Percentiles rank a stretch among this genome's conserved stretches.
Evolutionary conservation across 176 grass and related monocot genomes (phyloP).

Genomic region (Echinochloa phyllopogon): DNA sequence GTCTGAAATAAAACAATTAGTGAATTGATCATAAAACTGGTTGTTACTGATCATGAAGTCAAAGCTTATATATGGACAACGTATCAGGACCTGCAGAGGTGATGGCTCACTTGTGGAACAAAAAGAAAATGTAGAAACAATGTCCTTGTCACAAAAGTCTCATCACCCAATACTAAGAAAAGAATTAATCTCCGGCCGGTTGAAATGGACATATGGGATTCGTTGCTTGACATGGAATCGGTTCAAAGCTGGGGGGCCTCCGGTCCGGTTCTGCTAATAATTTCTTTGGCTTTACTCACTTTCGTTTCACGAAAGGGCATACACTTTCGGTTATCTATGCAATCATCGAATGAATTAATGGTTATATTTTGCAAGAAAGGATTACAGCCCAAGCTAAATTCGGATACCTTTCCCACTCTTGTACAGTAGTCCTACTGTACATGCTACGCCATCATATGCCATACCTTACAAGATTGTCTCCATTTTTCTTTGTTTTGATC

Average conservation of each 20-base stretch:
- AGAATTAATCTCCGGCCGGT: conserved; percentile 5
- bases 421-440: neutral
- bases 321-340: conserved; percentile 32
- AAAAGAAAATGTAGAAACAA: neutral
- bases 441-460: neutral
- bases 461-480: neutral
- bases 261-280: conserved; percentile 10
- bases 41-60: neutral
- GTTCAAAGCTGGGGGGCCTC: conserved; percentile 21
- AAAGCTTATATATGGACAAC: neutral
- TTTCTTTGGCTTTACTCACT: conserved; percentile 23
- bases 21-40: too few relatives aligned
- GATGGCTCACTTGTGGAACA: neutral
- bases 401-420: neutral
- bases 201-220: conserved; percentile 17
- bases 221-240: conserved; percentile 30
- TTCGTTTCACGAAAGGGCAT: conserved; percentile 26
- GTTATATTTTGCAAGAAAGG: neutral
- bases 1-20: neutral
- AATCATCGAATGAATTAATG: conserved; percentile 8
- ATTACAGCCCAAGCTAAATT: neutral
- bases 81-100: neutral
- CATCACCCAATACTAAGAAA: conserved; percentile 12
- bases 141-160: neutral
- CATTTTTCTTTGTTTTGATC: neutral